These are phyloP conservation scores for Gossypium aridum DNA, from an alignment of 441 rosid genomes.

Conservation along the genomic window DNA sequence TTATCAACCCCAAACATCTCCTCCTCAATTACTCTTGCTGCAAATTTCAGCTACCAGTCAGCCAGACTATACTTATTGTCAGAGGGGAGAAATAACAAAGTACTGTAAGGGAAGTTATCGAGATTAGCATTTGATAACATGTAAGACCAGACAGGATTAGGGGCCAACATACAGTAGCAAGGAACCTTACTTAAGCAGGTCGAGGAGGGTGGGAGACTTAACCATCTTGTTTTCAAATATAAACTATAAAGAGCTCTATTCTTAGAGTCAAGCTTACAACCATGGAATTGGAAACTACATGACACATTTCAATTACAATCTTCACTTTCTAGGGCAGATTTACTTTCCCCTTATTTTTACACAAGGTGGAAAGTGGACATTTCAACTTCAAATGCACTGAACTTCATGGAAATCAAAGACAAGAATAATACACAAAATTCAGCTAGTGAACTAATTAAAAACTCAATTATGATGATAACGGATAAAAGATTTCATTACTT, in stretches of 20 bases:
- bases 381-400: background rate
- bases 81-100: background rate
- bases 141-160: background rate
- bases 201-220: background rate
- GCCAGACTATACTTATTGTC: slow-evolving; percentile 7
- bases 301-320: background rate
- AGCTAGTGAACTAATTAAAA: background rate
- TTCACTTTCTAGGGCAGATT: slow-evolving; percentile 9
- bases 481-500: slow-evolving; percentile 28
- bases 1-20: slow-evolving; percentile 87
- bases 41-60: slow-evolving; percentile 25
- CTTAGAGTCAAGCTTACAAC: background rate
- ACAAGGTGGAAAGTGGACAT: background rate
- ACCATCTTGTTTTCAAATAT: slow-evolving; percentile 1
- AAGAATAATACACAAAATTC: background rate
- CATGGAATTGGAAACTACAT: background rate
- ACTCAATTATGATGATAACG: background rate
- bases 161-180: background rate
- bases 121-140: slow-evolving; percentile 4
- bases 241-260: background rate
- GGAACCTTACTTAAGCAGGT: background rate
- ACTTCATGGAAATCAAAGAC: slow-evolving; percentile 1
- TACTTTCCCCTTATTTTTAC: background rate
- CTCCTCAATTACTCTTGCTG: slow-evolving; percentile 93
- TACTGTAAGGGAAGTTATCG: background rate